Conservation (phyloP, 805 yeast species). For the Lipomyces anomalus region DNA sequence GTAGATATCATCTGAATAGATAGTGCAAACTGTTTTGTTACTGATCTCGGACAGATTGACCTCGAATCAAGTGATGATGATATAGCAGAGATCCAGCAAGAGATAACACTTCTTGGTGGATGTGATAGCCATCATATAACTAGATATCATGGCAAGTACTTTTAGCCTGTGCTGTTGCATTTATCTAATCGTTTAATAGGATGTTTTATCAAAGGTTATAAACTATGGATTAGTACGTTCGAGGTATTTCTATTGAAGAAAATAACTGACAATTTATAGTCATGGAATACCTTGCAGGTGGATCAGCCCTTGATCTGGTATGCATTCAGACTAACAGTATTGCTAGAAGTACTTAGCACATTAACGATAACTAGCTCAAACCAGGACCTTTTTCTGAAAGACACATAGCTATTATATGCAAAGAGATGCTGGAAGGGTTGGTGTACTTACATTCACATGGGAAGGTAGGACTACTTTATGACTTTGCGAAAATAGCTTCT, state of each 20-base stretch:
- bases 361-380: slow-evolving; percentile 24
- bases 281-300: slow-evolving; percentile 79
- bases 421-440: slow-evolving; percentile 55
- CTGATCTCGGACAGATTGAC: slow-evolving; percentile 55
- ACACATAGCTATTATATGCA: slow-evolving; percentile 48
- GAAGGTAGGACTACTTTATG: slow-evolving; percentile 28
- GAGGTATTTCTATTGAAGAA: not conserved
- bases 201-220: slow-evolving; percentile 61
- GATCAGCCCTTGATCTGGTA: slow-evolving; percentile 62
- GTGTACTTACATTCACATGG: slow-evolving; percentile 63
- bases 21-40: slow-evolving; percentile 53
- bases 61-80: slow-evolving; percentile 63
- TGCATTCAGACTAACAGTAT: slow-evolving; percentile 1
- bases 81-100: slow-evolving; percentile 65
- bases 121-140: slow-evolving; percentile 62
- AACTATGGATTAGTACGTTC: slow-evolving; percentile 55
- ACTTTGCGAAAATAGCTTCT: slow-evolving; percentile 31
- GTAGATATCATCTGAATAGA: slow-evolving; percentile 14
- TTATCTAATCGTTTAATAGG: slow-evolving; percentile 30
- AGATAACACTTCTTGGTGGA: slow-evolving; percentile 61
- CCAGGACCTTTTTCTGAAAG: slow-evolving; percentile 57
- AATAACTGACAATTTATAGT: slow-evolving; percentile 25
- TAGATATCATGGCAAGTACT: slow-evolving; percentile 43
- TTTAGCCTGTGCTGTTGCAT: not conserved
- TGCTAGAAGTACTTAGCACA: too few relatives aligned